phyloP scores from a whole-genome alignment of 768 basidiomycete genomes.

The Porphyrellus cyaneotinctus region DNA sequence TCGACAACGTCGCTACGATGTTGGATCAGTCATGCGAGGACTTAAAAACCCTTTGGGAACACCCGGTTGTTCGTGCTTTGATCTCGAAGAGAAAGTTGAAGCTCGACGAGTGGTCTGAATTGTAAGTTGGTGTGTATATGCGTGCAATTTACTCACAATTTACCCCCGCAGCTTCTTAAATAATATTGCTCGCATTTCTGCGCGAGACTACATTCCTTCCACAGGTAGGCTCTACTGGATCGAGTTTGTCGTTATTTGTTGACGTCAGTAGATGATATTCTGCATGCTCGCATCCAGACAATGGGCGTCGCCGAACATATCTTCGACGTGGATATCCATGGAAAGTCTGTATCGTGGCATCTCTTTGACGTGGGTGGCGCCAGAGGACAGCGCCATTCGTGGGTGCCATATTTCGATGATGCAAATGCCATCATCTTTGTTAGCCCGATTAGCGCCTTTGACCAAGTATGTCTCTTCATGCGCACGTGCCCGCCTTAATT shows the following conservation, averaged over 20 bases:
- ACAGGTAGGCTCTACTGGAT: conserved; percentile 48
- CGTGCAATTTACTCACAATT: conserved; percentile 4
- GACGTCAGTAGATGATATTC: conserved; percentile 62
- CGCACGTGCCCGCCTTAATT: conserved; percentile 1
- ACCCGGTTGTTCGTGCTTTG: conserved; percentile 65
- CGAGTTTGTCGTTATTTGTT: conserved; percentile 25
- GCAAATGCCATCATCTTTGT: conserved; percentile 80
- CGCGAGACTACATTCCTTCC: conserved; percentile 66
- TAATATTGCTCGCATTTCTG: conserved; percentile 68
- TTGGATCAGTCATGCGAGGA: conserved; percentile 58
- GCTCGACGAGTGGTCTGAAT: conserved; percentile 86
- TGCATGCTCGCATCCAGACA: conserved; percentile 87
- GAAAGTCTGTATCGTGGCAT: conserved; percentile 72
- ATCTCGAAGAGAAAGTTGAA: conserved; percentile 66
- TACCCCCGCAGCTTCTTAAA: conserved; percentile 57
- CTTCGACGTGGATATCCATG: conserved; percentile 78
- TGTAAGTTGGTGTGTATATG: conserved; percentile 50
- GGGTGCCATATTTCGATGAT: conserved; percentile 66
- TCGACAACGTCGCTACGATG: conserved; percentile 58
- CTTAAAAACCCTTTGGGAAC: conserved; percentile 68
- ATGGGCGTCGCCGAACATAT: conserved; percentile 85
- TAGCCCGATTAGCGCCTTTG: conserved; percentile 75
- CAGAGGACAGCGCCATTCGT: conserved; percentile 67
- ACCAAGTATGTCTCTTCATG: conserved; percentile 47
- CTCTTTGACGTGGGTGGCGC: conserved; percentile 71